These are phyloP conservation scores for Aspergillaceae sp. DNA, from an alignment of 2,329 filamentous ascomycete species.

Conservation along the genomic window DNA sequence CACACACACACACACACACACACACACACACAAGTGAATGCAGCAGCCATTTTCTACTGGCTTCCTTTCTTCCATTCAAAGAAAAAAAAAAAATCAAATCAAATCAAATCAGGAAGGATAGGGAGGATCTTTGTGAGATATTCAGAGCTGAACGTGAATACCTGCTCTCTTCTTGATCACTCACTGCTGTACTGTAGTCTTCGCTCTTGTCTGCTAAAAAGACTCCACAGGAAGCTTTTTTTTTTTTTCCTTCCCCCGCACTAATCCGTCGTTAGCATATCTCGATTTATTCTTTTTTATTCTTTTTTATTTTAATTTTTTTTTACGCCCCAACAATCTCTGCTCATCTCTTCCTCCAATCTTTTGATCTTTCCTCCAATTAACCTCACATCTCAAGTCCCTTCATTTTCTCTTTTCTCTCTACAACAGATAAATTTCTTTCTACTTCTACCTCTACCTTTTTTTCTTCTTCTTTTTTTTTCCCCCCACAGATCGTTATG, in stretches of 20 bases:
- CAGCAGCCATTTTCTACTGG: no score
- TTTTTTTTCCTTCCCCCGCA: conserved; percentile 3
- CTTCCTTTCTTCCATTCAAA: no score
- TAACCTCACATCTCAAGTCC: no score
- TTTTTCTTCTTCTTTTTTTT: conserved; percentile 1
- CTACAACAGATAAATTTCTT: conserved; percentile 6
- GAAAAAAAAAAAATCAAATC: no score
- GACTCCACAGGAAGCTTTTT: not conserved
- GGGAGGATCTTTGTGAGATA: no score
- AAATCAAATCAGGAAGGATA: no score
- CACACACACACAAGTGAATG: no score
- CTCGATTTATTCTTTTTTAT: conserved; percentile 4
- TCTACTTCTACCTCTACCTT: not conserved
- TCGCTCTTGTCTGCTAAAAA: not conserved
- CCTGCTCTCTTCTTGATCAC: not conserved
- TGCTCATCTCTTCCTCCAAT: not conserved
- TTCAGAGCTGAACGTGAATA: not conserved
- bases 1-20: no score
- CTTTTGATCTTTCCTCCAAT: no score
- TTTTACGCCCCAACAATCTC: not conserved
- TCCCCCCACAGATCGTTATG: conserved; percentile 30
- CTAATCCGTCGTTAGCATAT: conserved; percentile 8
- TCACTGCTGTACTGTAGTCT: not conserved
- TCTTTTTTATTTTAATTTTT: conserved; percentile 2
- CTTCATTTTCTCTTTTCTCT: no score